Evolutionary conservation across 2,329 filamentous ascomycete species (phyloP), one percentile per base, ranked within the genome.

Genomic region (Alternaria ventricosa): DNA sequence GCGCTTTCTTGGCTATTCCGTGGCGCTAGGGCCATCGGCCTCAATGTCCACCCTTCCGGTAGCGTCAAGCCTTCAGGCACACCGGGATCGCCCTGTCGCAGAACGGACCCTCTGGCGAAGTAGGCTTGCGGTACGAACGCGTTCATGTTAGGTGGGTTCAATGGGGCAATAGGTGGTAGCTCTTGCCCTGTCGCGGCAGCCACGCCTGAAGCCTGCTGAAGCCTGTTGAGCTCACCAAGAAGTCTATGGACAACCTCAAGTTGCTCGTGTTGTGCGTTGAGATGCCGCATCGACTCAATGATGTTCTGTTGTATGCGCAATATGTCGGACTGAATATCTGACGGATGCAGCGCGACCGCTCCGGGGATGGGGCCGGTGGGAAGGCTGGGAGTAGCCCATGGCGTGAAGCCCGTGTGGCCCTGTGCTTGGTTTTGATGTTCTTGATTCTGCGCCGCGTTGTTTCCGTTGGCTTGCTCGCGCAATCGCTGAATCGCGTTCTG

Each of bases 221-320:
- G 65, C 1, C 74, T 69, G 49, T 78, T 71, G 44, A 79, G 72
- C 57, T 76, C 76, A 50, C 62, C 71, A 27, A 79, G 69, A 55
- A 80, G 71, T 18, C 69, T 66, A 23, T 78, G 74, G 12, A 78
- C 65, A 13, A 75, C 70, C 47, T 79, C 75, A 13, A 80, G 67
- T 63, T 80, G 78, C 54, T 72, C 69, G 23, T 78, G 75, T 55
- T 79, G 77, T 9, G 64, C 65, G 53, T 77, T 75, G 15, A 80
- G 62, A 44, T 76, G 75, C 15, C 74, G 76, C 30, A 80, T 61
- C n/a, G 77, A 78, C 23, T 78, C 68, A 22, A 78, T 72, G 41
- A 80, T 80, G 55, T 78, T 78, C 15, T 79, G 75, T 60, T 80
- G 78, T 13, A 79, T 67, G 18, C 78, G 75, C 47, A 80, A 46